phyloP scores from a whole-genome alignment of 2,329 filamentous ascomycete species.

The Alternaria hordeiaustralica region DNA sequence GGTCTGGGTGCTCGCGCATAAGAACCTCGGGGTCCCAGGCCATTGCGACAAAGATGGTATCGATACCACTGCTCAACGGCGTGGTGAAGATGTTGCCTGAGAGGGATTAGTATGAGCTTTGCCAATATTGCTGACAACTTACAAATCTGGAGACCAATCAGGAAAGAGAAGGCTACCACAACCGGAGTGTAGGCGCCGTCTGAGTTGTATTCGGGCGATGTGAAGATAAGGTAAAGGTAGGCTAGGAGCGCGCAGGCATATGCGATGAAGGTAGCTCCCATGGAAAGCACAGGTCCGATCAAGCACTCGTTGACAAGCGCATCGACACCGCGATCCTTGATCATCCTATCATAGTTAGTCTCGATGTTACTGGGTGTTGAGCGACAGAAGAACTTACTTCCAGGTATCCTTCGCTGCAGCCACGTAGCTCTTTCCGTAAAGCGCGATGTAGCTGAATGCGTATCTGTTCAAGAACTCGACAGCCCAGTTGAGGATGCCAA shows the following conservation, averaged over 20 bases:
- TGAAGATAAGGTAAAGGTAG: conserved; percentile 87
- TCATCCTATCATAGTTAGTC: conserved; percentile 63
- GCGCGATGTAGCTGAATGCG: conserved; percentile 88
- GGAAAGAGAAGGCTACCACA: conserved; percentile 82
- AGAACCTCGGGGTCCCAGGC: conserved; percentile 74
- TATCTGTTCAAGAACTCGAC: conserved; percentile 90
- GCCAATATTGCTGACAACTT: conserved; percentile 52
- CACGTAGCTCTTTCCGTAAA: conserved; percentile 90
- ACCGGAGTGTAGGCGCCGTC: conserved; percentile 74
- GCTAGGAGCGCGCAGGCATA: conserved; percentile 82
- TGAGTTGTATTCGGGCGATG: conserved; percentile 77
- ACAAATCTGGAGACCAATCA: conserved; percentile 88
- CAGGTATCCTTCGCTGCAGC: conserved; percentile 88
- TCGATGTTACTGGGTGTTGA: not conserved
- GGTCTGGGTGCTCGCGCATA: conserved; percentile 78
- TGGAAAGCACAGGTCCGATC: conserved; percentile 66
- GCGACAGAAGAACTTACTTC: conserved; percentile 55
- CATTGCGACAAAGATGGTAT: conserved; percentile 87
- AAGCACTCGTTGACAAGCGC: conserved; percentile 89
- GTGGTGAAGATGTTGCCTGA: conserved; percentile 81
- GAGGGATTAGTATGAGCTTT: not conserved
- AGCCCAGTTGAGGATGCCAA: conserved; percentile 81
- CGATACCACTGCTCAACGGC: conserved; percentile 84
- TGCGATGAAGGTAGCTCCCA: conserved; percentile 82
- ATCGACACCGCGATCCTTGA: conserved; percentile 89